A percentile compares a stretch with the other conserved stretches of the same genome.
Conservation (phyloP, 352 stramenopile species). For the Ophiocytium majus region DNA sequence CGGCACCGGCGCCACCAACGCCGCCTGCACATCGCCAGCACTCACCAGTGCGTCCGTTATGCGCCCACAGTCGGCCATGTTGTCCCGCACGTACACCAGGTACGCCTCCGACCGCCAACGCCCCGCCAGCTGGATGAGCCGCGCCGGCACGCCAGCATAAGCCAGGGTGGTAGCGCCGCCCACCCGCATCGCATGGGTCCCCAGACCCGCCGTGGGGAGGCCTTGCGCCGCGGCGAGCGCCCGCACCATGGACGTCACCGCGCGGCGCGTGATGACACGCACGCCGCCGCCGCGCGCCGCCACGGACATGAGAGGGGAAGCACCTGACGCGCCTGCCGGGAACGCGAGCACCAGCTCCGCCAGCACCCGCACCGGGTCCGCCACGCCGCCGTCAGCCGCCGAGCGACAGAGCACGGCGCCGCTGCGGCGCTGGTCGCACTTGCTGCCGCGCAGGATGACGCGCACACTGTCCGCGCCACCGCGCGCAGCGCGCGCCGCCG, state of each 20-base stretch:
- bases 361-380: neutral
- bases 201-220: neutral
- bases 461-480: neutral
- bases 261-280: neutral
- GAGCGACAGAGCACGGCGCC: neutral
- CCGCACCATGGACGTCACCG: neutral
- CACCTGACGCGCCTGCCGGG: neutral
- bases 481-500: neutral
- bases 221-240: neutral
- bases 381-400: neutral
- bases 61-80: neutral
- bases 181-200: neutral
- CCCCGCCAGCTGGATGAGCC: neutral
- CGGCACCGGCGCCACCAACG: neutral
- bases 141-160: neutral
- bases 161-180: neutral
- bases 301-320: neutral
- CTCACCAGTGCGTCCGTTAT: neutral
- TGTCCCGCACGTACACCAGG: neutral
- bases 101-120: constrained; percentile 7
- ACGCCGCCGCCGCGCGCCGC: neutral
- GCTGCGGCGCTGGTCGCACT: neutral
- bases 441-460: neutral
- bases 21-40: neutral
- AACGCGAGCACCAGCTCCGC: neutral